Evolutionary conservation across 2,329 filamentous ascomycete genomes (phyloP), one percentile per base, ranked within the genome.

Genomic region (Mycosphaerella sp.): DNA sequence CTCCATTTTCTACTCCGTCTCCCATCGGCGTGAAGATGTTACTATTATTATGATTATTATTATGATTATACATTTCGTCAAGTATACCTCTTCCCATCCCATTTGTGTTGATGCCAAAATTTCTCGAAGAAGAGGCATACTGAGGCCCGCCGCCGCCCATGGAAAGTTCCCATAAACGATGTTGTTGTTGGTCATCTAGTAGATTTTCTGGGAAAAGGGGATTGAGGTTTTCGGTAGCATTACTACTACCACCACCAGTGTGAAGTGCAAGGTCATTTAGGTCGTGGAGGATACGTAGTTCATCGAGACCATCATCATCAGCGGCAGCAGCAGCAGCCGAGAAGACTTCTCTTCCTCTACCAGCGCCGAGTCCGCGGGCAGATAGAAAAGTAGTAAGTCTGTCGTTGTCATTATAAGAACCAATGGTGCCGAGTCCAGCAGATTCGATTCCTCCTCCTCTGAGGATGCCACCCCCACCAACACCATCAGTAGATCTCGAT

Each of bases 191-290:
- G 36, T 51, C 45, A 10, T 50, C 50, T 17, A 44, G 49, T 4
- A 56, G 45, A 45, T 29, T 45, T 34, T 10, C 48, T 46, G 42
- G 48, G n/a, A n/a, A n/a, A n/a, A n/a, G n/a, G n/a, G n/a, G n/a
- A 21, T 21, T 2, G 21, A 21, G 21, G 21, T 21, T 21, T 21
- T 21, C 21, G 21, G 21, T 21, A 21, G 21, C 21, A 21, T 21
- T 4, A 21, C 21, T 4, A 21, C 21, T 4, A 21, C 21, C 21
- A 21, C 21, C 21, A 21, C 1, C 21, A 21, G 2, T 4, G 21
- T 21, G 21, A 4, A 21, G 21, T 2, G 2, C 21, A 21, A 21
- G 21, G 21, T 21, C 21, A 2, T 21, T 21, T 10, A 54, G 23
- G 2, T 34, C 45, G 23, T 46, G 29, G 11, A 54, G 23, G 11